These are phyloP conservation scores for Abortiporus biennis DNA, from an alignment of 1,284 basidiomycete genomes.

Conservation along the genomic window DNA sequence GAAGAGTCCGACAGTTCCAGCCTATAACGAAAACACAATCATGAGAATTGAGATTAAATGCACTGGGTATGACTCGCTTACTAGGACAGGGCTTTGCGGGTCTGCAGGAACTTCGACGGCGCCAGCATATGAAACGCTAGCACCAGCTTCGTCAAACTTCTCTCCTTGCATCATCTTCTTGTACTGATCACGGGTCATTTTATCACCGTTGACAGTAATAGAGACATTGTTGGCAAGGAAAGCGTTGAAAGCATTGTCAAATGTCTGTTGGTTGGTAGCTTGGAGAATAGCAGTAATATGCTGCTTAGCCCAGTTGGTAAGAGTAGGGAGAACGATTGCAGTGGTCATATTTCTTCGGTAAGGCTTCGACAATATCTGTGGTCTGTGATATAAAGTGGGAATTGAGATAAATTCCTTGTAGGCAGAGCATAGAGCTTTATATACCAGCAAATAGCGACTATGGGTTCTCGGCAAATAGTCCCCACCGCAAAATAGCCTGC, in stretches of 20 bases:
- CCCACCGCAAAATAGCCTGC: too few relatives aligned
- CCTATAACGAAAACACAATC: too few relatives aligned
- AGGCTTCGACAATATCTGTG: too few relatives aligned
- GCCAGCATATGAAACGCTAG: slow-evolving; percentile 16
- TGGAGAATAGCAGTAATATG: slow-evolving; percentile 27
- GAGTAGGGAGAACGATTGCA: slow-evolving; percentile 25
- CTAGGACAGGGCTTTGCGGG: too few relatives aligned
- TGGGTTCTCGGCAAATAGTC: too few relatives aligned
- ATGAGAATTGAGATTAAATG: neutral
- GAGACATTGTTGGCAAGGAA: slow-evolving; percentile 25
- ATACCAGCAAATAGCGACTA: too few relatives aligned
- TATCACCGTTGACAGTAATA: slow-evolving; percentile 30
- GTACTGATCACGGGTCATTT: slow-evolving; percentile 19
- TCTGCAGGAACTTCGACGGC: slow-evolving; percentile 17
- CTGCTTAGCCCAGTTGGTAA: slow-evolving; percentile 29
- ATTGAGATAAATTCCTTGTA: too few relatives aligned
- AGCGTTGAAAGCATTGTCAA: slow-evolving; percentile 27
- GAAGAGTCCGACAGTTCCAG: slow-evolving; percentile 21
- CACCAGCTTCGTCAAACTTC: slow-evolving; percentile 16
- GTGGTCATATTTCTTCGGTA: too few relatives aligned
- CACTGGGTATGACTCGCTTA: slow-evolving; percentile 15
- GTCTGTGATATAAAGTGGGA: too few relatives aligned
- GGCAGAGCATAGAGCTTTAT: too few relatives aligned
- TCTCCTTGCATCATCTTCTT: slow-evolving; percentile 18
- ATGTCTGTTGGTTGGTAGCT: slow-evolving; percentile 24